Percentiles rank a stretch among this genome's conserved stretches.
Evolutionary conservation across 164 flowering plant species (phyloP).

Genomic region (Macadamia tetraphylla): DNA sequence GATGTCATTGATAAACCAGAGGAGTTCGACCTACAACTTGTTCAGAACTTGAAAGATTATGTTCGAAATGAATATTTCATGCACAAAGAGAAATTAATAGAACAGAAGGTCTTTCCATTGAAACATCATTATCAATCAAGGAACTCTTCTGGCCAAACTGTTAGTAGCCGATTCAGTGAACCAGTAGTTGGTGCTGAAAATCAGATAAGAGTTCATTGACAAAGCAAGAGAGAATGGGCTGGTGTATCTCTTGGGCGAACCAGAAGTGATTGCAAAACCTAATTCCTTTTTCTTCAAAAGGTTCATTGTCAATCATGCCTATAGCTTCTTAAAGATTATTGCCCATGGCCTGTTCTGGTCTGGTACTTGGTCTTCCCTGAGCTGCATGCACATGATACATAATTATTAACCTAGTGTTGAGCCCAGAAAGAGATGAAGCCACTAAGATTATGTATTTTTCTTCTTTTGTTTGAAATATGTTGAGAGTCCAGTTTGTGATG

Average conservation of each 20-base stretch:
- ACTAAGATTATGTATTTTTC: too few species aligned
- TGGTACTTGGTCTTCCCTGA: too few species aligned
- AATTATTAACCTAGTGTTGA: too few species aligned
- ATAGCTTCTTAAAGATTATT: slow-evolving; percentile 37
- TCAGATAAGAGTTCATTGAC: slow-evolving; percentile 43
- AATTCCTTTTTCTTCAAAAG: slow-evolving; percentile 47
- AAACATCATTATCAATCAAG: slow-evolving; percentile 15
- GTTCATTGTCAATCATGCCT: slow-evolving; percentile 48
- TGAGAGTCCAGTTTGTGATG: too few species aligned
- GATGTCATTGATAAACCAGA: slow-evolving; percentile 33
- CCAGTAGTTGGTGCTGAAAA: slow-evolving; percentile 28
- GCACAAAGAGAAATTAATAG: slow-evolving; percentile 22
- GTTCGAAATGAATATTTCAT: slow-evolving; percentile 37
- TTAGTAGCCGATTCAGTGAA: slow-evolving; percentile 14
- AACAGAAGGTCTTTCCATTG: slow-evolving; percentile 24
- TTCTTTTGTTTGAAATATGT: too few species aligned
- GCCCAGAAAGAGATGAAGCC: too few species aligned
- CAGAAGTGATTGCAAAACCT: slow-evolving; percentile 60
- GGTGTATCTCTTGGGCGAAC: slow-evolving; percentile 63
- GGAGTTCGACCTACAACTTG: slow-evolving; percentile 46
- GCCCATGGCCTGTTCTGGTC: too few species aligned
- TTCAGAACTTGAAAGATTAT: slow-evolving; percentile 49
- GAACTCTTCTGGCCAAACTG: slow-evolving; percentile 23
- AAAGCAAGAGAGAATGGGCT: slow-evolving; percentile 27
- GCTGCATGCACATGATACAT: too few species aligned